These are phyloP conservation scores for Asterionellopsis glacialis DNA, from an alignment of 108 stramenopile species.

Conservation along the genomic window DNA sequence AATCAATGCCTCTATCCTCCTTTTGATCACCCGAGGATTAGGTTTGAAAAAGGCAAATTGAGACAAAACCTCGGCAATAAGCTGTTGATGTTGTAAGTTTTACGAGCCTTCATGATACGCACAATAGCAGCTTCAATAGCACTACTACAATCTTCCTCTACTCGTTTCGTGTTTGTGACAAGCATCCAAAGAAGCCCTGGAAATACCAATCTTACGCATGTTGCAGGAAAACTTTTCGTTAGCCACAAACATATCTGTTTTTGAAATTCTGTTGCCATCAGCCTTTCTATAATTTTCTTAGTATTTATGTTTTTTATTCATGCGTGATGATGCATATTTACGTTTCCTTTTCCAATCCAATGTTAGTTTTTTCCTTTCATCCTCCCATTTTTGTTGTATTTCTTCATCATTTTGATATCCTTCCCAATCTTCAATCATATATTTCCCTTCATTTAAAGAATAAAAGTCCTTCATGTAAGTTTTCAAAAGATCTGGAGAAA, in stretches of 20 bases:
- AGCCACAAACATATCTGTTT: slow-evolving; percentile 84
- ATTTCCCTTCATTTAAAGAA: slow-evolving; percentile 50
- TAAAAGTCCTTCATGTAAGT: slow-evolving; percentile 49
- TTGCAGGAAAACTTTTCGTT: slow-evolving; percentile 88
- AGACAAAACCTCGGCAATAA: slow-evolving; percentile 93
- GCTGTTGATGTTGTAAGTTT: slow-evolving; percentile 96
- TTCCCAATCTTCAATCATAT: slow-evolving; percentile 46
- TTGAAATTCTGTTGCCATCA: slow-evolving; percentile 81
- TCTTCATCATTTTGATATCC: slow-evolving; percentile 35
- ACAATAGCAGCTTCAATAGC: slow-evolving; percentile 99
- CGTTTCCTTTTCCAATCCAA: slow-evolving; percentile 83
- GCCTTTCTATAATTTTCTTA: slow-evolving; percentile 10
- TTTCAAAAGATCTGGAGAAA: slow-evolving; percentile 45
- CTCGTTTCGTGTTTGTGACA: slow-evolving; percentile 93
- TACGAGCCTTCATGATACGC: slow-evolving; percentile 99
- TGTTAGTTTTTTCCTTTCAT: slow-evolving; percentile 60
- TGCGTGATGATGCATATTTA: slow-evolving; percentile 59
- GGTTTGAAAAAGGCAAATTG: slow-evolving; percentile 98
- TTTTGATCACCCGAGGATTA: slow-evolving; percentile 92
- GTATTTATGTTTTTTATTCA: slow-evolving; percentile 37
- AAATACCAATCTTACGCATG: slow-evolving; percentile 94
- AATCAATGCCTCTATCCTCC: slow-evolving; percentile 91
- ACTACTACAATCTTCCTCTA: slow-evolving; percentile 95
- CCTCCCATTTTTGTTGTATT: slow-evolving; percentile 52
- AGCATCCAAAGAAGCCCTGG: slow-evolving; percentile 98